phyloP scores from a whole-genome alignment of 1,139 yeast species.

The Nakaseomyces nivariensis region DNA sequence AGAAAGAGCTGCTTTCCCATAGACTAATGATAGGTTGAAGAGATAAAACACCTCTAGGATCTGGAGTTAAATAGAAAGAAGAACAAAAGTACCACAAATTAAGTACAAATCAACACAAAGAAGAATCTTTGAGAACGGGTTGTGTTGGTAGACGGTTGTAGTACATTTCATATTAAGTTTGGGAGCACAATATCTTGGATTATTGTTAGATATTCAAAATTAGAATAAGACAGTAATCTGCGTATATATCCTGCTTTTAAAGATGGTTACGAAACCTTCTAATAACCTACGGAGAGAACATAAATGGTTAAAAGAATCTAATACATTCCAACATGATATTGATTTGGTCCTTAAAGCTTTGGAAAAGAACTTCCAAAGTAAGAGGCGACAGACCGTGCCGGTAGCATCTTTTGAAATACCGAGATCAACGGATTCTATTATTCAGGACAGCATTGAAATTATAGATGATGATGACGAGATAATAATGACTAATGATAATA shows the following conservation, averaged over 20 bases:
- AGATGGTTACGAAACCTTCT: conserved; percentile 24
- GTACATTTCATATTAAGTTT: too few relatives aligned
- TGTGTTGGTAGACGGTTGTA: too few relatives aligned
- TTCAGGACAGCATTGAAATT: neutral
- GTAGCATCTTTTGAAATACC: neutral
- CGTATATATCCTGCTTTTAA: neutral
- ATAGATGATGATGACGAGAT: neutral
- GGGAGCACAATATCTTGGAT: too few relatives aligned
- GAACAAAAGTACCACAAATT: too few relatives aligned
- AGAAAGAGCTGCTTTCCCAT: too few relatives aligned
- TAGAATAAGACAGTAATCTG: too few relatives aligned
- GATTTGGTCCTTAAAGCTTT: conserved; percentile 12
- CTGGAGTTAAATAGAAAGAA: too few relatives aligned
- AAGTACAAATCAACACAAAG: too few relatives aligned
- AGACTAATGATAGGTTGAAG: too few relatives aligned
- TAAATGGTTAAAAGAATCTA: conserved; percentile 25
- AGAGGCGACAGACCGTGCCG: conserved; percentile 2
- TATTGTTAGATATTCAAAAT: too few relatives aligned
- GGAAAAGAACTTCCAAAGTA: conserved; percentile 10
- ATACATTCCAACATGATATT: conserved; percentile 13
- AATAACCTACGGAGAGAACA: conserved; percentile 27
- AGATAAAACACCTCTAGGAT: too few relatives aligned
- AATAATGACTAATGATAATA: neutral
- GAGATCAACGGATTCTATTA: neutral
- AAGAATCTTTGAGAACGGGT: too few relatives aligned